Base-by-base conservation (phyloP, 1,284 basidiomycete species). In the Naganishia sp. region DNA sequence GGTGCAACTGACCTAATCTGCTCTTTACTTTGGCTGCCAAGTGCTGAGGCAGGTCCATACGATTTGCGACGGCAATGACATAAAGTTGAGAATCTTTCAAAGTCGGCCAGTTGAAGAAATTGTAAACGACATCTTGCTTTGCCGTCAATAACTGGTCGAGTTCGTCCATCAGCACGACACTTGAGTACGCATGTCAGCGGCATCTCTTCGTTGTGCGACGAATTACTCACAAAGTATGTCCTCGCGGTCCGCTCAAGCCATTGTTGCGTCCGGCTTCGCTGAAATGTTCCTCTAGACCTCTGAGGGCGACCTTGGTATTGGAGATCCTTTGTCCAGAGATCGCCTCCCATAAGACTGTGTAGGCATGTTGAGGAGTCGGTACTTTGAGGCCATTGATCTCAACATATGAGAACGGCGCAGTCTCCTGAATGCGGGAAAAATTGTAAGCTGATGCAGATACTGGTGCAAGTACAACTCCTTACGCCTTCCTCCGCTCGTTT, bases 21-120 rank as follows among this genome's bases (percentile, higher is more conserved):
- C 91, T 94, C 55, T 92, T 85, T 62, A 99, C 94, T 69, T 96
- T 89, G 2, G 93, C 92, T 3, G 85, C 90, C 84, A 99, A 89
- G 31, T 95, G 85, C 78, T 99, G 95, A 0, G 96, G 96, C 62
- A 99, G 83, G 75, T 99, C 95, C 90, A 98, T 96, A 31, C 95
- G 94, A 77, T 99, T 99, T 13, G 96, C 96, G 0, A 99, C 94
- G 0, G 96, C 96, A 63, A 99, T 86, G 2, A 99, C 95, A 60
- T 98, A 88, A 17, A 99, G 84, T 74, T 90, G 89, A 63, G 90
- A 92, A 17, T 87, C 87, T 0, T 86, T 84, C 66, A 95, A 83
- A 11, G 92, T 94, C 1, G 95, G 96, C 95, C 96, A 99, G 77
- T 98, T 98, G 85, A 99, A 99, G 80, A 99, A 95, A 77, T 98